A percentile compares a stretch with the other conserved stretches of the same genome.
Evolutionary conservation across 257 asterid species (phyloP).

Genomic region (Verbascum thapsus): DNA sequence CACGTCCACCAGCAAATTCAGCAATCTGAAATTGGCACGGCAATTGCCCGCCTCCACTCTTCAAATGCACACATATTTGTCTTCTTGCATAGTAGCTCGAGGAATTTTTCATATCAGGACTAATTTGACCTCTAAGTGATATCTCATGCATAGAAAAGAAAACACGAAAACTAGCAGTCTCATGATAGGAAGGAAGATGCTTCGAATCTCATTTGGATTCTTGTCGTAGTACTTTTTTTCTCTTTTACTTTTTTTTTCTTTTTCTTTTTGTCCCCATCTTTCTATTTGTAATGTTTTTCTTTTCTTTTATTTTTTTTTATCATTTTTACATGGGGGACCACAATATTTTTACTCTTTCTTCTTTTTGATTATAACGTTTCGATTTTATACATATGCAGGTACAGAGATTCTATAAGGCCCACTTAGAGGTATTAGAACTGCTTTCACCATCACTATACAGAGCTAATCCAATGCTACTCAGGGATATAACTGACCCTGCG

Average conservation of each 20-base stretch:
- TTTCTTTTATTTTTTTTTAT: conserved; percentile 29
- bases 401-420: conserved; percentile 38
- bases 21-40: conserved; percentile 42
- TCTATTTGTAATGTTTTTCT: conserved; percentile 19
- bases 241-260: conserved; percentile 13
- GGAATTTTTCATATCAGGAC: conserved; percentile 31
- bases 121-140: conserved; percentile 37
- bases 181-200: conserved; percentile 19
- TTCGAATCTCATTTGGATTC: conserved; percentile 18
- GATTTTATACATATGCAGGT: conserved; percentile 37
- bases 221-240: not conserved
- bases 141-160: conserved; percentile 20
- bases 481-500: conserved; percentile 71
- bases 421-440: conserved; percentile 48
- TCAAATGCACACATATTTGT: conserved; percentile 36
- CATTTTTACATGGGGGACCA: conserved; percentile 42
- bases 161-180: conserved; percentile 24
- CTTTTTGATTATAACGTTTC: conserved; percentile 20
- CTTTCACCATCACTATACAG: conserved; percentile 64
- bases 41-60: conserved; percentile 46
- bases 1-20: conserved; percentile 54
- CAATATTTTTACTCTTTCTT: conserved; percentile 27
- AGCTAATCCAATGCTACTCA: conserved; percentile 64
- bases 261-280: conserved; percentile 31
- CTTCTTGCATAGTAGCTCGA: conserved; percentile 44